These are phyloP conservation scores for Medakamo hakoo DNA, from an alignment of 139 green algal genomes.

Conservation along the genomic window DNA sequence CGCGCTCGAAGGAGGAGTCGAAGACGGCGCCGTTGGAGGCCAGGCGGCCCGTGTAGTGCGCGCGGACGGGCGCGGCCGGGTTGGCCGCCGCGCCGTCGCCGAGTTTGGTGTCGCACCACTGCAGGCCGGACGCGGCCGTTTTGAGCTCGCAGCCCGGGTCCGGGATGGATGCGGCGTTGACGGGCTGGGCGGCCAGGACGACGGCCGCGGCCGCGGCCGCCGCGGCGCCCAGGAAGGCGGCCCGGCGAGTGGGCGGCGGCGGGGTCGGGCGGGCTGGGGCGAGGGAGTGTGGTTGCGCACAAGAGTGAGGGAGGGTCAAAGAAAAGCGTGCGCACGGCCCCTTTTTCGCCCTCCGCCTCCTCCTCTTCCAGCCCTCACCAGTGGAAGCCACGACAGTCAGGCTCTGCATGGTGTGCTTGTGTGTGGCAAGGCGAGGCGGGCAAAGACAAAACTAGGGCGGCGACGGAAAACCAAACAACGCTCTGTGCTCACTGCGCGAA, in stretches of 20 bases:
- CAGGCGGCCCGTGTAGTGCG: slow-evolving; percentile 67
- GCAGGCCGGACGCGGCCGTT: slow-evolving; percentile 22
- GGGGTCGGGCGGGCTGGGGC: background rate
- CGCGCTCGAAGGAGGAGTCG: slow-evolving; percentile 60
- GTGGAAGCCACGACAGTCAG: no score
- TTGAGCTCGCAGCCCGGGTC: slow-evolving; percentile 6
- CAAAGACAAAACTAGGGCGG: no score
- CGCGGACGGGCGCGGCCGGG: slow-evolving; percentile 12
- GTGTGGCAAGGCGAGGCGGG: no score
- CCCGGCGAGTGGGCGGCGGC: background rate
- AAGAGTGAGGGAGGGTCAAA: no score
- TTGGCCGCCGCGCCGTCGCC: background rate
- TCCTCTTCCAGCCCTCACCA: no score
- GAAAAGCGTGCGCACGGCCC: no score
- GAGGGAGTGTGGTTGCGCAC: no score
- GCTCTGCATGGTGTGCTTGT: no score
- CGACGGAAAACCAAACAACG: no score
- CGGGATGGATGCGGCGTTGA: background rate
- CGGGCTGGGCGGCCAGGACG: slow-evolving; percentile 2
- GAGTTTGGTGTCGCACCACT: slow-evolving; percentile 29
- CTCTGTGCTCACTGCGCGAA: no score
- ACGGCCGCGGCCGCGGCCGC: background rate
- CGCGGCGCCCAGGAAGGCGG: background rate
- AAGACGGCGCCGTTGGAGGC: slow-evolving; percentile 53
- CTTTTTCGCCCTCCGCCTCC: no score